These are phyloP conservation scores for Talaromyces sp. DNA, from an alignment of 2,329 filamentous ascomycete species.

Conservation along the genomic window DNA sequence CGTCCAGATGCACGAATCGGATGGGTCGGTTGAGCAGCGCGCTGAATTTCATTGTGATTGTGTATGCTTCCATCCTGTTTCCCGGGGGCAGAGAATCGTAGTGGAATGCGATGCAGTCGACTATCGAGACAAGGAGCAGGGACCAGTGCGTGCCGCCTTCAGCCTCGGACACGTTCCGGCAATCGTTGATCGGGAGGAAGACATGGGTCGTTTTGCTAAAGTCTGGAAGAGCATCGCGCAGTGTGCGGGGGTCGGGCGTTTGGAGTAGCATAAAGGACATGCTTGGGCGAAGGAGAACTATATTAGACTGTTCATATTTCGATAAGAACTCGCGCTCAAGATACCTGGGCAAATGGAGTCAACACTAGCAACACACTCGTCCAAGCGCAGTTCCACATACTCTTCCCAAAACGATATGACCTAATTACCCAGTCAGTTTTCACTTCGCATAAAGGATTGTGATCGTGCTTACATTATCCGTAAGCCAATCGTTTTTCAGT, in stretches of 20 bases:
- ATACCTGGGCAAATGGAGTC: slow-evolving; percentile 47
- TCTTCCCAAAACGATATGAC: slow-evolving; percentile 99
- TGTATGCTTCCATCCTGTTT: slow-evolving; percentile 70
- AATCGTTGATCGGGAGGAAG: slow-evolving; percentile 94
- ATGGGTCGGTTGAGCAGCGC: slow-evolving; percentile 64
- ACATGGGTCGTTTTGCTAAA: slow-evolving; percentile 81
- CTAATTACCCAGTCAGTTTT: slow-evolving; percentile 42
- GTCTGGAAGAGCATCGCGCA: slow-evolving; percentile 70
- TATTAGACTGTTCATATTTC: slow-evolving; percentile 75
- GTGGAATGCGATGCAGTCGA: slow-evolving; percentile 91
- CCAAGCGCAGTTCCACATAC: slow-evolving; percentile 44
- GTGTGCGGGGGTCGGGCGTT: slow-evolving; percentile 53
- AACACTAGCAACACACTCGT: not conserved
- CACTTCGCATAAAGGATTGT: not conserved
- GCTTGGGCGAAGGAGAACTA: slow-evolving; percentile 83
- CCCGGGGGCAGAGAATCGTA: slow-evolving; percentile 80
- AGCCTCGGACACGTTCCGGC: slow-evolving; percentile 66
- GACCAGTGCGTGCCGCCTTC: slow-evolving; percentile 96
- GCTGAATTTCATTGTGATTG: slow-evolving; percentile 65
- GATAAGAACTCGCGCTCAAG: slow-evolving; percentile 84
- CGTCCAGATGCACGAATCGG: slow-evolving; percentile 71
- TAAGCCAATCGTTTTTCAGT: slow-evolving; percentile 90
- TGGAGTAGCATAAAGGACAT: slow-evolving; percentile 92
- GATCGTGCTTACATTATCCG: slow-evolving; percentile 68
- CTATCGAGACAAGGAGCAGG: slow-evolving; percentile 77